Base-by-base conservation (phyloP, 1,284 basidiomycete genomes). In the Irpex sp. region DNA sequence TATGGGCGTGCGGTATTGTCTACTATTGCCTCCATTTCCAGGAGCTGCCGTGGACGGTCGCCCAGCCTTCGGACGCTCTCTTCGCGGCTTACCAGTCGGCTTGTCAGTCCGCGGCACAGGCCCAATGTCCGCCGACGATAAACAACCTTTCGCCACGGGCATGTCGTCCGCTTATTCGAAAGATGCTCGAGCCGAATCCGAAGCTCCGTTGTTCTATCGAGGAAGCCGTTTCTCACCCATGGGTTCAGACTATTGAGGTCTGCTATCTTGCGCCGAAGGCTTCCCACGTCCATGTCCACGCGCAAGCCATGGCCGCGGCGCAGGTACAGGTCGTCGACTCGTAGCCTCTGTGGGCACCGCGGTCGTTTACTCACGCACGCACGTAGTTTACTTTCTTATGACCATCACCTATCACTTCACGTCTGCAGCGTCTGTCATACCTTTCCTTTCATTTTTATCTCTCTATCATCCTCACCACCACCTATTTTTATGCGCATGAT, bases 1-100 rank as follows among this genome's bases (percentile, higher is more conserved):
- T 99, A 60, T 99, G 97, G 97, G 96, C 97, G 0, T 93, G 92
- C 60, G 97, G 92, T 9, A 87, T 99, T 67, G 96, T 99, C 66
- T 98, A 97, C 78, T 99, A 99, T 81, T 98, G 97, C 81, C 87
- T 98, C 76, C 93, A 96, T 78, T 97, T 97, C 81, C 92, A 95
- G 75, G 96, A 98, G 76, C 84, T 98, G 60, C 96, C 97, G 0
- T 99, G 97, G 97, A 89, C 96, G 62, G 94, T 94, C 9, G 97
- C 97, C 40, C 96, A 98, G 75, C 78, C 79, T 40, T 81, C 87
- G 2, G 97, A 99, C 73, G 79, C 86, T 5, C 87, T 97, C 9
- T 99, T 96, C 76, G 83, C 89, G 4, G 82, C 92, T 5, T 99
- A 97, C 74, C 84, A 86, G 2, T 74, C 85, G n/a, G 87, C 91